phyloP scores from a whole-genome alignment of 176 grass and related monocot species.

The Avena insularis region DNA sequence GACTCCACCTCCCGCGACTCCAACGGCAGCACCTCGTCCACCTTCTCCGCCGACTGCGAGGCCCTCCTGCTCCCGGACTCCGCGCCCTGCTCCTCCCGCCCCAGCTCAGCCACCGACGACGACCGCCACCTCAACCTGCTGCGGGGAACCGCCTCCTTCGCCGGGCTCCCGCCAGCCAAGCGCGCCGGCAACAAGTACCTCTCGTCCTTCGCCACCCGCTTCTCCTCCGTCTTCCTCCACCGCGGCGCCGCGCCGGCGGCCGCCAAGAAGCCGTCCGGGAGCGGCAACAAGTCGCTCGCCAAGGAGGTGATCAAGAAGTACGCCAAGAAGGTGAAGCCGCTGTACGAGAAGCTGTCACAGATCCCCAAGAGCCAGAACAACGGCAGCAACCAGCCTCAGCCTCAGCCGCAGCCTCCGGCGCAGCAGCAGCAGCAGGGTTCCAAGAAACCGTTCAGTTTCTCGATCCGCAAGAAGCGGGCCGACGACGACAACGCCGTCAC shows the following conservation, averaged over 20 bases:
- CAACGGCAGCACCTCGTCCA: conserved; percentile 9
- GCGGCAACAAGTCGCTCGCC: conserved; percentile 59
- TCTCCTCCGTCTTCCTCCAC: conserved; percentile 97
- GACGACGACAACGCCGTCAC: conserved; percentile 35
- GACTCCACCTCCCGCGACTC: conserved; percentile 52
- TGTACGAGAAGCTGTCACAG: conserved; percentile 92
- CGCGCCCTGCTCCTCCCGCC: conserved; percentile 74
- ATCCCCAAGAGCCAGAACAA: conserved; percentile 68
- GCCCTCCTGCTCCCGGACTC: conserved; percentile 67
- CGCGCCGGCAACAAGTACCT: conserved; percentile 75
- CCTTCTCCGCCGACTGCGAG: conserved; percentile 64
- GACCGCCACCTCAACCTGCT: conserved; percentile 51
- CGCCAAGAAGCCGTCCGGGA: conserved; percentile 46
- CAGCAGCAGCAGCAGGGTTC: conserved; percentile 51
- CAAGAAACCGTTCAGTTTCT: conserved; percentile 97
- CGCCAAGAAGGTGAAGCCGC: conserved; percentile 93
- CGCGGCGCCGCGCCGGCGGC: conserved; percentile 61
- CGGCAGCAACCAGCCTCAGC: conserved; percentile 33
- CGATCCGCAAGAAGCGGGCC: conserved; percentile 67
- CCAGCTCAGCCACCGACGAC: conserved; percentile 90
- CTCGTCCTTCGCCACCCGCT: conserved; percentile 87
- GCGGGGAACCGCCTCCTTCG: conserved; percentile 16
- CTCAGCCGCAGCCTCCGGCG: conserved; percentile 21
- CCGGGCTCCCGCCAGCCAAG: conserved; percentile 43
- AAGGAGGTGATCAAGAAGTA: conserved; percentile 98